Base-by-base conservation (phyloP, 2,329 filamentous ascomycete species). In the Septoria linicola region DNA sequence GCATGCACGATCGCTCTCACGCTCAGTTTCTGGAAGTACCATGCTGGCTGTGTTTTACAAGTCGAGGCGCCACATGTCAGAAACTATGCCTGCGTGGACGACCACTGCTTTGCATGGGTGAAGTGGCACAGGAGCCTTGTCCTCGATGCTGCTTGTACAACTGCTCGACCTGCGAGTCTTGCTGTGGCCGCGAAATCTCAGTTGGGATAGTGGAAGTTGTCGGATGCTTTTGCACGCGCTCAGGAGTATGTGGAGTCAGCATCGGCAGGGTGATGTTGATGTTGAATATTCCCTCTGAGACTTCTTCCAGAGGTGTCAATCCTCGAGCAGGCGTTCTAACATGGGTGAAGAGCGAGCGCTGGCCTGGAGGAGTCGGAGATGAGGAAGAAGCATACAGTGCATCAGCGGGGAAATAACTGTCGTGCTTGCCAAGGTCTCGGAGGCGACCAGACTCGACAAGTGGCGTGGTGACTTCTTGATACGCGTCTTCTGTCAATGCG, bases 401-500 rank as follows among this genome's bases (percentile, higher is more conserved):
- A 37, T 19, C 16, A n/a, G 19, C 13, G 8, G 42, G 42, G 32
- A 53, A 53, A 27, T 53, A 49, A 21, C 51, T 46, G 13, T 20
- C 44, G 27, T 41, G 37, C 17, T 20, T 31, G 11, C 13, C 30
- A 13, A 14, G 3, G 13, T 25, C 19, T 19, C n/a, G 43, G 8
- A 25, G 16, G 14, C 42, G 32, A 7, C 27, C 35, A 17, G 30
- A 41, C 13, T n/a, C 39, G n/a, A 51, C 32, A 20, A 49, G 27
- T 17, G 53, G 48, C n/a, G 49, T 51, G 7, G 41, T 40, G 4
- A 37, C 36, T 17, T 32, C 48, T 27, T 55, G 37, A 35, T 51
- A 55, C 8, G 48, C 52, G 27, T 51, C 39, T 19, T 31, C 44
- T n/a, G 39, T 52, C 8, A 55, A 43, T 19, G 53, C 48, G 41